A percentile compares a stretch with the other conserved stretches of the same genome.
Conservation (phyloP, 1,284 basidiomycete genomes). For the Rhodotorula sp. region DNA sequence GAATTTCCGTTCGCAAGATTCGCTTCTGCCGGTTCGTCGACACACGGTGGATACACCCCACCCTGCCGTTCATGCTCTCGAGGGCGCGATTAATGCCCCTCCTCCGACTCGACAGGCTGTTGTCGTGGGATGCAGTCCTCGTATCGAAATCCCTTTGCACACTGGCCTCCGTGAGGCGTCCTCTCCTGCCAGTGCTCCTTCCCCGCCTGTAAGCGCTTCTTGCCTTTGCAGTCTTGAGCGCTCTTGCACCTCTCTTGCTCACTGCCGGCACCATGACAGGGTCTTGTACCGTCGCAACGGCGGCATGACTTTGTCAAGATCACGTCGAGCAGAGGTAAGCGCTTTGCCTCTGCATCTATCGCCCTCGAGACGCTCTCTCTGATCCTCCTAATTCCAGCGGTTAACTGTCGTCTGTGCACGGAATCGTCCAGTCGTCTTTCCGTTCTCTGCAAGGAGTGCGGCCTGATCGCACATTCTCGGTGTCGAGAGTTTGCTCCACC, state of each 20-base stretch:
- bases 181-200: no score
- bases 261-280: no score
- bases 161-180: no score
- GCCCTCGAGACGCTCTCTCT: slow-evolving; percentile 20
- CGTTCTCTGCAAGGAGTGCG: slow-evolving; percentile 83
- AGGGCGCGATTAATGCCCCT: no score
- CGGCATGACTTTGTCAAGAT: slow-evolving; percentile 82
- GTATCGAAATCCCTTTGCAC: no score
- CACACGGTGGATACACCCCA: no score
- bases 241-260: no score
- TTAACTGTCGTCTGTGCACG: slow-evolving; percentile 80
- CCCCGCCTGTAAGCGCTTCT: no score
- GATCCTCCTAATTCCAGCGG: slow-evolving; percentile 57
- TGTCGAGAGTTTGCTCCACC: slow-evolving; percentile 71
- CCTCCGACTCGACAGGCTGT: no score
- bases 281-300: neutral
- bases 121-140: no score
- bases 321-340: slow-evolving; percentile 81
- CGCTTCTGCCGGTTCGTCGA: slow-evolving; percentile 85
- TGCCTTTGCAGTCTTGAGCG: no score
- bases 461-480: slow-evolving; percentile 77
- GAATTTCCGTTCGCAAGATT: slow-evolving; percentile 84
- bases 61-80: no score
- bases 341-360: neutral
- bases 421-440: slow-evolving; percentile 78